Percentiles rank a stretch among this genome's conserved stretches.
phyloP scores from a whole-genome alignment of 306 rosid species.

The Carpinus fangiana region DNA sequence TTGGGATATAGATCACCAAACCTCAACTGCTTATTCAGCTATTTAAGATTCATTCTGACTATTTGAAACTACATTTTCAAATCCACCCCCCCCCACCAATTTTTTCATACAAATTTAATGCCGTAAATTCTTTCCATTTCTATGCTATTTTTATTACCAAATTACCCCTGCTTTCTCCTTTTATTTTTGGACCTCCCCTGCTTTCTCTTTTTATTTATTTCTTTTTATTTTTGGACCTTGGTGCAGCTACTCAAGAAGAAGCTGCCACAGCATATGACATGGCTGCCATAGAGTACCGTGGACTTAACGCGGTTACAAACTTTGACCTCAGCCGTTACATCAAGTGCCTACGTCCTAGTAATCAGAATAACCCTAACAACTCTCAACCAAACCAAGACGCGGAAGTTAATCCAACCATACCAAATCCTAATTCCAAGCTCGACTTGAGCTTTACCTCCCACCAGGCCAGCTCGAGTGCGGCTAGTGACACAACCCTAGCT shows the following conservation, averaged over 20 bases:
- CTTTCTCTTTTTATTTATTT: not conserved
- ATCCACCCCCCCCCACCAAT: conserved; percentile 23
- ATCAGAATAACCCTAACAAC: conserved; percentile 16
- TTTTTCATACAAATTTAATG: conserved; percentile 30
- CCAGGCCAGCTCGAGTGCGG: conserved; percentile 19
- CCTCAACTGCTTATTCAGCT: conserved; percentile 66
- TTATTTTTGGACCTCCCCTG: not conserved
- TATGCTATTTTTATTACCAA: not conserved
- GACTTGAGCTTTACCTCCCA: conserved; percentile 28
- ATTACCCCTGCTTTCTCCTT: not conserved
- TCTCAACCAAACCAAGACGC: conserved; percentile 25
- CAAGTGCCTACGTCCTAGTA: conserved; percentile 48
- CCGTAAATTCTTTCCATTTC: not conserved
- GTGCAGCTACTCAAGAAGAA: conserved; percentile 91
- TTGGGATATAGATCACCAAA: conserved; percentile 78
- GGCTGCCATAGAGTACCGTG: conserved; percentile 89
- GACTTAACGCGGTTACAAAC: conserved; percentile 91
- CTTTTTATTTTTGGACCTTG: not conserved
- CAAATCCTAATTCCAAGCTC: conserved; percentile 23
- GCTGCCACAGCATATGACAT: conserved; percentile 89
- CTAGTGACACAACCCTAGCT: not conserved
- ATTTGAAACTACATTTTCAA: conserved; percentile 2
- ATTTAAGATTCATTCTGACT: conserved; percentile 31
- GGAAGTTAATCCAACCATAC: not conserved
- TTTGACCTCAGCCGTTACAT: conserved; percentile 82